Percentiles rank a stretch among this genome's conserved stretches.
Conservation (phyloP, 1,284 basidiomycete species). For the Leccinum pseudoinsigne region DNA sequence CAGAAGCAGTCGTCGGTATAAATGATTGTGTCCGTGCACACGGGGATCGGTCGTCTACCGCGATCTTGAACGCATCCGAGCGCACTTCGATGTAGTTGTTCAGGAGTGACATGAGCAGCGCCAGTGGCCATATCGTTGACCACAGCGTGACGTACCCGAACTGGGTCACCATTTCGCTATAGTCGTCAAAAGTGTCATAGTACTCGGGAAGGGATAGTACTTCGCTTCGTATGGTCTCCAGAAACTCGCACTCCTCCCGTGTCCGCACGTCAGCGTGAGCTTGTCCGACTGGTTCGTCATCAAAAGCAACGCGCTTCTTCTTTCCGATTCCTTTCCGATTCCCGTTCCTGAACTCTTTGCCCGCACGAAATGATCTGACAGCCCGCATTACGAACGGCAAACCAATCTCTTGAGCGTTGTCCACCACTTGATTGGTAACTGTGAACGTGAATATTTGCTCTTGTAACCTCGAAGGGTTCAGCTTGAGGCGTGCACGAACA, state of each 20-base stretch:
- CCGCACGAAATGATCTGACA: constrained; percentile 51
- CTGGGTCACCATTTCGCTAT: no score
- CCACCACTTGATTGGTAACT: constrained; percentile 89
- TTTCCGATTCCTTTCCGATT: constrained; percentile 27
- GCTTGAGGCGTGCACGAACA: constrained; percentile 37
- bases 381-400: constrained; percentile 79
- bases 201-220: constrained; percentile 77
- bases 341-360: constrained; percentile 32
- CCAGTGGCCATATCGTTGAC: no score
- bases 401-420: constrained; percentile 82
- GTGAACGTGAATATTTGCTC: constrained; percentile 95
- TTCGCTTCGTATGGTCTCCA: constrained; percentile 79
- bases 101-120: constrained; percentile 62
- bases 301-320: constrained; percentile 71
- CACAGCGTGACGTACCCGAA: no score
- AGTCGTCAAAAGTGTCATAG: constrained; percentile 61
- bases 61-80: constrained; percentile 95
- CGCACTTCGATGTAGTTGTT: constrained; percentile 94
- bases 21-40: constrained; percentile 80
- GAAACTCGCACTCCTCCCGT: constrained; percentile 66
- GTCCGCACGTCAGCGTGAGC: constrained; percentile 50
- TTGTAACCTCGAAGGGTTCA: constrained; percentile 71
- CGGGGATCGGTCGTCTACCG: constrained; percentile 84
- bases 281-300: constrained; percentile 52
- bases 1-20: no score